Base-by-base conservation (phyloP, 2,329 filamentous ascomycete species). In the Calonectria pseudoturangicola region DNA sequence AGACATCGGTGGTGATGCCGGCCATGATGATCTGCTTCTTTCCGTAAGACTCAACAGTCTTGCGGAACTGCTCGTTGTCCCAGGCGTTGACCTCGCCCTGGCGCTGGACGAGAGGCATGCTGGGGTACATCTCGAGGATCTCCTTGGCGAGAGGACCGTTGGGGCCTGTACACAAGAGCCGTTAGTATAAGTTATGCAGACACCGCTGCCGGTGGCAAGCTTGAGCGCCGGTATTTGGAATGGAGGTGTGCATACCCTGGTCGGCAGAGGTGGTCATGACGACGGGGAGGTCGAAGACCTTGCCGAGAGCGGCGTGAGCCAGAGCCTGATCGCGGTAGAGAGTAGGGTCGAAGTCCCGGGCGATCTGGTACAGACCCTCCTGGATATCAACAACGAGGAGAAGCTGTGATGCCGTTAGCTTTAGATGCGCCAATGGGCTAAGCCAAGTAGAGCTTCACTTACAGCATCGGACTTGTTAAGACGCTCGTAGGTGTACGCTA, bases 61-160 rank as follows among this genome's bases (percentile, higher is more conserved):
- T 86, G 43, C 89, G 88, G 85, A 95, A 95, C 0, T 93, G 89
- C 3, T 87, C 76, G 77, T 94, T 95, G 80, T 95, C 94, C 93
- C 93, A 95, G 3, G 93, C 93, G 80, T 95, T 90, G 79, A 95
- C 93, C 80, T 95, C 92, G 47, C 93, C 93, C 73, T 92, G 88
- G 43, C 93, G 91, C 77, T 88, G 86, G 79, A 95, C 89, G 13
- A 94, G 85, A 0, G 93, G 90, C 0, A 92, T 90, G 56, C 90
- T 84, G 30, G 93, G 93, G 80, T 94, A 92, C 89, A 92, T 89
- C 15, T 91, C 87, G 6, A 89, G 81, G 74, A 95, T 93, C 79
- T 94, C 93, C 77, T 92, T 90, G 12, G 93, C 91, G 1, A 95
- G 85, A 1, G 89, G 91, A 1, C 93, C 93, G 81, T 95, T 95